Percentiles rank a stretch among this genome's conserved stretches.
Evolutionary conservation across 1,284 basidiomycete genomes (phyloP).

Genomic region (Cutaneotrichosporon sp.): DNA sequence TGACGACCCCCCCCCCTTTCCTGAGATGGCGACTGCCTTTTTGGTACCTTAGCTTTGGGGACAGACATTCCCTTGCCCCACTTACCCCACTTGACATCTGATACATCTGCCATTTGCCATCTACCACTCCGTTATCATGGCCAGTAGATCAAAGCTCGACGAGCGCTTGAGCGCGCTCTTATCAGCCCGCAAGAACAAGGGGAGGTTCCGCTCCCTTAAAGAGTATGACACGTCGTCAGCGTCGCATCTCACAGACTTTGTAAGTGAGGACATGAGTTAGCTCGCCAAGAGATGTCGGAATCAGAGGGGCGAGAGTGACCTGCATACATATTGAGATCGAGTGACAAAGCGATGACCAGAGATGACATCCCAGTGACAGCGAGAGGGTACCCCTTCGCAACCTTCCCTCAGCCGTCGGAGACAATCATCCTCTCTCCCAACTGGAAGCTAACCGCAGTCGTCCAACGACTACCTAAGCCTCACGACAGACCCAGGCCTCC

Average conservation of each 20-base stretch:
- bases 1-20: neutral
- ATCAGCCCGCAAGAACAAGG: conserved; percentile 35
- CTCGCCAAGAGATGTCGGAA: too few relatives aligned
- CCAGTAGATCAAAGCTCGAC: conserved; percentile 27
- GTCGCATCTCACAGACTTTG: conserved; percentile 42
- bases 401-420: neutral
- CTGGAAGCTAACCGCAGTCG: conserved; percentile 29
- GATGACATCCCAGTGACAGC: too few relatives aligned
- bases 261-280: conserved; percentile 23
- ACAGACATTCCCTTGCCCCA: neutral
- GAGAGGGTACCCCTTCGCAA: too few relatives aligned
- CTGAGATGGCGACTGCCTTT: neutral
- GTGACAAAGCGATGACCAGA: too few relatives aligned
- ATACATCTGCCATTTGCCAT: neutral
- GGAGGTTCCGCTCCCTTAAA: conserved; percentile 42
- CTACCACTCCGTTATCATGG: neutral
- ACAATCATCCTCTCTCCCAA: neutral
- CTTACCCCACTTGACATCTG: neutral
- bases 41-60: neutral
- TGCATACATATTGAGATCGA: too few relatives aligned
- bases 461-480: conserved; percentile 91
- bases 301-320: too few relatives aligned
- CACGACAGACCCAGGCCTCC: conserved; percentile 62
- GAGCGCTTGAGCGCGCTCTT: conserved; percentile 30
- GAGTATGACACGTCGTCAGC: conserved; percentile 33